Evolutionary conservation across 2,329 filamentous ascomycete species (phyloP), one percentile per base, ranked within the genome.

Genomic region (Dactylonectria estremocensis): DNA sequence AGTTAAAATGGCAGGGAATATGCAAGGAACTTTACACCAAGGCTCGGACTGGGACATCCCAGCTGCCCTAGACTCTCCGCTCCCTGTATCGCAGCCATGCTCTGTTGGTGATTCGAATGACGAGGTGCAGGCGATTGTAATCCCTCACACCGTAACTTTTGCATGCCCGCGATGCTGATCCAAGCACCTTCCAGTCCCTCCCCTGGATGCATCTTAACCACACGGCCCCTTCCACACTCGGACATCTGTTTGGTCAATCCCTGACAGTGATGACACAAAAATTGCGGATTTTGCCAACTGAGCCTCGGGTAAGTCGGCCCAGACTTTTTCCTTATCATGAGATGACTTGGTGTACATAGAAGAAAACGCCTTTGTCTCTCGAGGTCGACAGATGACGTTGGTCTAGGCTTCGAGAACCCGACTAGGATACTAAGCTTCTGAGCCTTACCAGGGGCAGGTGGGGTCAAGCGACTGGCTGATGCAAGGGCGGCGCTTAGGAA

Each of bases 401-500:
- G 66, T 69, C 60, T 53, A 46, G 58, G 64, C 66, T 61, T 67
- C 40, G 64, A 61, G 57, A 67, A 64, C 56, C 40, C 45, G 55
- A 53, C 61, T 63, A 55, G 49, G 64, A 66, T 63, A 65, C 60
- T 66, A 64, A 68, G 63, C 60, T 68, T 64, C 67, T 67, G 64
- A 72, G 70, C 66, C 67, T 65, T 69, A 60, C 57, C 61, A 67
- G 69, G 67, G 40, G 68, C 65, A 58, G 35, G 69, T 72, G 74
- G 77, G 71, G 71, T 72, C 64, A 61, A 69, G 69, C 69, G 74
- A 72, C 74, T 71, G 69, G 69, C 57, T 72, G 70, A 68, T 73
- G 73, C 70, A 75, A 73, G 71, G 67, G 71, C 74, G 74, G 77
- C 77, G 77, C 77, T 77, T 78, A 78, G 59, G 67, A 74, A 46